phyloP scores from a whole-genome alignment of 1,284 basidiomycete species.

The Sporisorium graminicola region DNA sequence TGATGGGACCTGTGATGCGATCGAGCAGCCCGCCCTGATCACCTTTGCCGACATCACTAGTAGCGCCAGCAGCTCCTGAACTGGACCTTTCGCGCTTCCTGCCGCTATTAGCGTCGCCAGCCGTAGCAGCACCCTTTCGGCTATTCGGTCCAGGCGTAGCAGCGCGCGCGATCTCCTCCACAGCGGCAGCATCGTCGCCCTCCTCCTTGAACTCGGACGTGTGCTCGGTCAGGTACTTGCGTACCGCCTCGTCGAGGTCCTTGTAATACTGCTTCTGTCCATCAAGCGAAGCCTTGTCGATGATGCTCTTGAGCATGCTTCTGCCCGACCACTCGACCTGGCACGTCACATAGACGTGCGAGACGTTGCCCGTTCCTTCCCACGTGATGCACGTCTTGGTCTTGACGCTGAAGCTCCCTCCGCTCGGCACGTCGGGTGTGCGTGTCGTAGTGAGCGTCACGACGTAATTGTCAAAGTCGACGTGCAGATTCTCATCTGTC shows the following conservation, averaged over 20 bases:
- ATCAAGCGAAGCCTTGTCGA: conserved; percentile 91
- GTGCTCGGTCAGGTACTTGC: conserved; percentile 84
- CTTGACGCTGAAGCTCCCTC: conserved; percentile 90
- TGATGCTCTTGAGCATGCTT: conserved; percentile 96
- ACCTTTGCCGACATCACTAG: not conserved
- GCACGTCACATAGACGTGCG: conserved; percentile 86
- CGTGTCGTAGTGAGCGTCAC: conserved; percentile 87
- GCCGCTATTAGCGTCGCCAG: conserved; percentile 15
- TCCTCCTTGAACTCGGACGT: conserved; percentile 88
- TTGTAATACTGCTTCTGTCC: conserved; percentile 90
- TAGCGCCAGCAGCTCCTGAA: conserved; percentile 7
- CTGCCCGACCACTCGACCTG: conserved; percentile 95
- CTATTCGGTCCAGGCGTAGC: conserved; percentile 46
- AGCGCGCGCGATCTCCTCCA: conserved; percentile 53
- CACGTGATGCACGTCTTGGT: conserved; percentile 94
- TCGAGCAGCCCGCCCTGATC: conserved; percentile 17
- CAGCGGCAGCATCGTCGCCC: conserved; percentile 74
- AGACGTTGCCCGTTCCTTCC: conserved; percentile 80
- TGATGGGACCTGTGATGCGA: conserved; percentile 14
- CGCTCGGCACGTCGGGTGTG: conserved; percentile 94
- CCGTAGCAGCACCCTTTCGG: conserved; percentile 22
- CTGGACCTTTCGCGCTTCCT: not conserved
- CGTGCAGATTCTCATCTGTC: conserved; percentile 82
- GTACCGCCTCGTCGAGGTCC: conserved; percentile 84
- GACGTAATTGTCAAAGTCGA: conserved; percentile 87